Evolutionary conservation across 2,329 filamentous ascomycete species (phyloP), one percentile per base, ranked within the genome.

Genomic region (Huntiella omanensis): DNA sequence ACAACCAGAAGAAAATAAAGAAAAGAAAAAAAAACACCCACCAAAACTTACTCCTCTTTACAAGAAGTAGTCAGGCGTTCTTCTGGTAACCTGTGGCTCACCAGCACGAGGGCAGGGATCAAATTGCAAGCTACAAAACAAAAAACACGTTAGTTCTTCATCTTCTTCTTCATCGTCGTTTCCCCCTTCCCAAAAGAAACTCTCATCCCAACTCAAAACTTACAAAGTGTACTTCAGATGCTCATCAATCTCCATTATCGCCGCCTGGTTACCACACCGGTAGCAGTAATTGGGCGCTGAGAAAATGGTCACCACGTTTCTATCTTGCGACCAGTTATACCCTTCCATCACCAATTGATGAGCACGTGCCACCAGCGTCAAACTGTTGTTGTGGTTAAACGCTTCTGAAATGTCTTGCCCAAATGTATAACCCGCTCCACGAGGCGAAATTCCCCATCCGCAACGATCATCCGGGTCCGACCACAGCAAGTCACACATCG

Each of bases 201-300:
- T 22, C 12, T 32, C 15, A 22, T 12, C 13, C 32, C 34, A 35
- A 11, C 28, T 15, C 40, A 28, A 28, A 33, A 78, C 86, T 64
- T 74, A 95, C 88, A 98, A 96, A 59, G 91, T 96, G 67, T 96
- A 98, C 71, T 98, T 96, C 60, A 98, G 69, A 63, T 96, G 87
- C 67, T 98, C 91, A 55, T 96, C 91, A 63, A 98, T 98, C 66
- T 96, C 91, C 91, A 98, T 98, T 63, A 98, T 96, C n/a, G 91
- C 91, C 48, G 91, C 91, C 66, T 96, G 91, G 66, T 98, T 98
- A 60, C 91, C 91, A 60, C 91, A 98, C 62, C 91, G 77, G 72
- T 98, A 96, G 70, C 88, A 98, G 71, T 98, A 98, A 64, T 88
- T 88, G 52, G 83, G 83, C 46, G 83, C 83, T 77, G 58, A 95